phyloP scores from a whole-genome alignment of 2,329 filamentous ascomycete species.

The Colletotrichum sp. region DNA sequence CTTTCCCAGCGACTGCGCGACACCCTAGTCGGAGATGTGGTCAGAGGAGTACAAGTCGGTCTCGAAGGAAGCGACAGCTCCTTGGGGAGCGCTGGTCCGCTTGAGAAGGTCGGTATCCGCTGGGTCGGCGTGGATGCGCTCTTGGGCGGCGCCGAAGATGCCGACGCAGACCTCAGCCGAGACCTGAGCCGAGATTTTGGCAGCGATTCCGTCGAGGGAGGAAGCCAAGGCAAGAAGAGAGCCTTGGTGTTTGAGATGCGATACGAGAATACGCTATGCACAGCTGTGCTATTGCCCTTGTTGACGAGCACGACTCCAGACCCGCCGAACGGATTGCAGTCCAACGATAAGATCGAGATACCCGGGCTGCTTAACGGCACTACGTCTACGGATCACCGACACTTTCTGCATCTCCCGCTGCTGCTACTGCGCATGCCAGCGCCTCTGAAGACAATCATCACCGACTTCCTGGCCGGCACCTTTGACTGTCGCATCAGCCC shows the following conservation, averaged over 20 bases:
- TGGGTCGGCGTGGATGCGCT: constrained; percentile 44
- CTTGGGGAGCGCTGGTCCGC: constrained; percentile 43
- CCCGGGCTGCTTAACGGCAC: not conserved
- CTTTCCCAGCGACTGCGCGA: constrained; percentile 58
- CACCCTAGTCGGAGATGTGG: constrained; percentile 60
- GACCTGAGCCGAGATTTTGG: constrained; percentile 3
- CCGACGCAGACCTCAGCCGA: not conserved
- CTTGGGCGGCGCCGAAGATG: constrained; percentile 30
- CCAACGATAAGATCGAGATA: not conserved
- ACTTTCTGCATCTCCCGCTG: constrained; percentile 55
- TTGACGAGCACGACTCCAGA: constrained; percentile 6
- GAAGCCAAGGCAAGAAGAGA: constrained; percentile 25
- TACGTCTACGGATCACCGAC: constrained; percentile 18
- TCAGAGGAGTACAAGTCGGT: constrained; percentile 64
- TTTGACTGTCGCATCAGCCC: constrained; percentile 63
- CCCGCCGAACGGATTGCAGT: not conserved
- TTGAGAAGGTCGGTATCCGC: constrained; percentile 53
- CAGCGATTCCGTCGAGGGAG: not conserved
- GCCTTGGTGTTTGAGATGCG: constrained; percentile 50
- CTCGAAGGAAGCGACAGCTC: constrained; percentile 43
- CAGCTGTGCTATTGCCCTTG: constrained; percentile 54
- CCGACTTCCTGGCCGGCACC: constrained; percentile 55
- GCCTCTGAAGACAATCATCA: constrained; percentile 51
- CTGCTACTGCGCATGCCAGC: constrained; percentile 62
- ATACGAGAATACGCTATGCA: constrained; percentile 59